Percentiles rank a stretch among this genome's conserved stretches.
phyloP scores from a whole-genome alignment of 2,329 filamentous ascomycete genomes.

The Pseudonectria buxi region DNA sequence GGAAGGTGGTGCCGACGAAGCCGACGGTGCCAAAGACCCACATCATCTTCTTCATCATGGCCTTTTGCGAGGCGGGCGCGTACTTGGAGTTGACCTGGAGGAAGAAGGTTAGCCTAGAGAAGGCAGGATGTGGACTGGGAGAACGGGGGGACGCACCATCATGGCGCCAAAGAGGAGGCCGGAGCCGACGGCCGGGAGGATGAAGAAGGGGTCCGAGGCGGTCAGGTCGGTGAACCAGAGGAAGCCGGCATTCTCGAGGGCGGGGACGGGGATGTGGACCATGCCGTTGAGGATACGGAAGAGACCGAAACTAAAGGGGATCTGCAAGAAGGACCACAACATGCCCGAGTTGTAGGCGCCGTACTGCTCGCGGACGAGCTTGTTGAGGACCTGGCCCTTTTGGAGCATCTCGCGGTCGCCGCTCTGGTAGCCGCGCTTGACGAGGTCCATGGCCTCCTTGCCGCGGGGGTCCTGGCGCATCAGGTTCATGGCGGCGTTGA shows the following conservation, averaged over 20 bases:
- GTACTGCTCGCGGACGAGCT: conserved; percentile 32
- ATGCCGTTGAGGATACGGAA: conserved; percentile 74
- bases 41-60: conserved; percentile 36
- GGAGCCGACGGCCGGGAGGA: conserved; percentile 61
- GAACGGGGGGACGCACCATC: conserved; percentile 33
- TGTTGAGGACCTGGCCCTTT: conserved; percentile 27
- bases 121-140: accelerated
- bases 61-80: conserved; percentile 24
- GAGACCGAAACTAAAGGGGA: conserved; percentile 71
- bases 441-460: conserved; percentile 38
- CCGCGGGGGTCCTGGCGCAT: conserved; percentile 50
- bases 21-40: conserved; percentile 38
- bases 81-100: conserved; percentile 31
- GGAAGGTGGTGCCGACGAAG: conserved; percentile 39
- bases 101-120: conserved; percentile 8
- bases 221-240: conserved; percentile 79
- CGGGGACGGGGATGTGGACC: conserved; percentile 72
- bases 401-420: conserved; percentile 39
- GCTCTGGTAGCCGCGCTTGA: conserved; percentile 35
- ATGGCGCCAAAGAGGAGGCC: conserved; percentile 51
- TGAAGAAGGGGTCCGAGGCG: conserved; percentile 65
- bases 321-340: conserved; percentile 34
- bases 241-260: conserved; percentile 61
- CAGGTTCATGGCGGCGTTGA: conserved; percentile 51
- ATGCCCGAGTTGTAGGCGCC: conserved; percentile 27